phyloP scores from a whole-genome alignment of 306 rosid genomes.

The Citrullus amarus region DNA sequence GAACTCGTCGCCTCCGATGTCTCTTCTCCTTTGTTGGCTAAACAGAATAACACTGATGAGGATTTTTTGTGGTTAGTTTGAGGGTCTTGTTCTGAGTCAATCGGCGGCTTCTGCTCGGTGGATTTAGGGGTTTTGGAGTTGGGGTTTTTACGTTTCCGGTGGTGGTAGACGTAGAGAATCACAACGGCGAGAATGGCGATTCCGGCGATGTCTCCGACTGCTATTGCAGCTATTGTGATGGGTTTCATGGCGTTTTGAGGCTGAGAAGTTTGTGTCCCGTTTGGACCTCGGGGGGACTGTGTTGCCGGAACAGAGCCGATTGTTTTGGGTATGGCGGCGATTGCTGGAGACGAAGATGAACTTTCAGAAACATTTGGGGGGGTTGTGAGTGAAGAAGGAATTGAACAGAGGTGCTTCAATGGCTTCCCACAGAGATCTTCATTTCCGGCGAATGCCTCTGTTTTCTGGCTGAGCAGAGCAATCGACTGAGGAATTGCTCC shows the following conservation, averaged over 20 bases:
- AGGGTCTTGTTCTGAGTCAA: constrained; percentile 11
- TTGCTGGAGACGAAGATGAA: constrained; percentile 57
- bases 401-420: constrained; percentile 46
- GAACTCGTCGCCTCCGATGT: constrained; percentile 67
- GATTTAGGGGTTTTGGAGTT: constrained; percentile 1
- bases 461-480: constrained; percentile 43
- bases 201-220: constrained; percentile 65
- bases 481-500: constrained; percentile 54
- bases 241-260: constrained; percentile 48
- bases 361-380: constrained; percentile 34
- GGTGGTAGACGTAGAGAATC: constrained; percentile 49
- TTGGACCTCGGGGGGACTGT: constrained; percentile 15
- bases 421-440: constrained; percentile 78
- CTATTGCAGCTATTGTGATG: constrained; percentile 55
- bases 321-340: constrained; percentile 83
- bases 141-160: constrained; percentile 26
- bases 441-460: constrained; percentile 50
- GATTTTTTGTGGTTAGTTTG: constrained; percentile 8
- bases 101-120: constrained; percentile 15
- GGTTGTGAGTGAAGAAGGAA: constrained; percentile 56
- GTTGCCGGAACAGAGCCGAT: constrained; percentile 33
- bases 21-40: constrained; percentile 46
- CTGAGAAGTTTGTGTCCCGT: constrained; percentile 16
- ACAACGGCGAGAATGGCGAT: constrained; percentile 32
- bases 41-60: constrained; percentile 34